A percentile compares a stretch with the other conserved stretches of the same genome.
Conservation (phyloP, 2,329 filamentous ascomycete genomes). For the Cyanodermella asteris region DNA sequence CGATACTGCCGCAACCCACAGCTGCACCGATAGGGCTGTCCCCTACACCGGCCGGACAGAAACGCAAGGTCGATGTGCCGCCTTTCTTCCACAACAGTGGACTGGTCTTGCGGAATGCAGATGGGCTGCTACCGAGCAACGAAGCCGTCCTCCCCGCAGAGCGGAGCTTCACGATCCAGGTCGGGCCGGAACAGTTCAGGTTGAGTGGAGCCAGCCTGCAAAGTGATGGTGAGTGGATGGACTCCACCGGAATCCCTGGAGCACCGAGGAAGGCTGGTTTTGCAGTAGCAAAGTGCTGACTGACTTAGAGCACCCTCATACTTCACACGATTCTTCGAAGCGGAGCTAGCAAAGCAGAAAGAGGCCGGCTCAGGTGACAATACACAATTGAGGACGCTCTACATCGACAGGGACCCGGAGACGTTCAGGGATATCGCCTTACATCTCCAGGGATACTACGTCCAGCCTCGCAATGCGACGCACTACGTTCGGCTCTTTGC, state of each 20-base stretch:
- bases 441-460: slow-evolving; percentile 81
- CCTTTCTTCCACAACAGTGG: too few species aligned
- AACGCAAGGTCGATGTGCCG: too few species aligned
- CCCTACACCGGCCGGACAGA: too few species aligned
- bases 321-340: slow-evolving; percentile 82
- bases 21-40: too few species aligned
- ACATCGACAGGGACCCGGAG: slow-evolving; percentile 79
- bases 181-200: slow-evolving; percentile 45
- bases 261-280: slow-evolving; percentile 4
- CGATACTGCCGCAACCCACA: too few species aligned
- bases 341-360: slow-evolving; percentile 48
- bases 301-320: slow-evolving; percentile 66
- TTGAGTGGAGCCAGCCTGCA: slow-evolving; percentile 48
- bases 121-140: too few species aligned
- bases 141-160: slow-evolving; percentile 29
- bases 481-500: slow-evolving; percentile 87
- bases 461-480: slow-evolving; percentile 56
- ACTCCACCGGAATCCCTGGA: too few species aligned
- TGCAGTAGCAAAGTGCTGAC: slow-evolving; percentile 23
- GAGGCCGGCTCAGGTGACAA: slow-evolving; percentile 32
- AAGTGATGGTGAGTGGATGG: slow-evolving; percentile 44
- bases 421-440: slow-evolving; percentile 79
- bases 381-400: slow-evolving; percentile 69
- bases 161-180: slow-evolving; percentile 49
- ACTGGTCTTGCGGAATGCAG: too few species aligned